These are phyloP conservation scores for Suhomyces yuchorum DNA, from an alignment of 1,139 yeast genomes.

Conservation along the genomic window DNA sequence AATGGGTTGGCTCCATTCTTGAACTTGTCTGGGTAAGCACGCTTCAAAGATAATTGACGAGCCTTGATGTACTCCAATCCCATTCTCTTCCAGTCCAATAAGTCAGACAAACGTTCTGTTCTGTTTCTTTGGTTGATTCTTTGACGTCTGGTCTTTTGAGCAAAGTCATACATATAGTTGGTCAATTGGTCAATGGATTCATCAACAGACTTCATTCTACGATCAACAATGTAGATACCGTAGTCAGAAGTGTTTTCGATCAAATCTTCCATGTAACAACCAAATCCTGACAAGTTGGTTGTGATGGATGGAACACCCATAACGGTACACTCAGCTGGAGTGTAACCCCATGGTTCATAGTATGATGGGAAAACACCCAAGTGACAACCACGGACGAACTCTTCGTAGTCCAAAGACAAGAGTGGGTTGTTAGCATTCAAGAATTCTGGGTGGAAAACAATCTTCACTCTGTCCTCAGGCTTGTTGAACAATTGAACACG, in stretches of 20 bases:
- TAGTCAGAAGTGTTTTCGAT: conserved; percentile 94
- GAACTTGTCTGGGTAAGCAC: conserved; percentile 92
- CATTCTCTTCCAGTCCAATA: conserved; percentile 97
- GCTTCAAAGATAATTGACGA: conserved; percentile 83
- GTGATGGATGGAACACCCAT: conserved; percentile 99
- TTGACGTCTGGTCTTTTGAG: conserved; percentile 89
- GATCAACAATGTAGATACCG: conserved; percentile 95
- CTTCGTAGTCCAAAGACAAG: conserved; percentile 91
- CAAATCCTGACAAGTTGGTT: conserved; percentile 94
- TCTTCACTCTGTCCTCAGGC: conserved; percentile 89
- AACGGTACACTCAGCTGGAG: conserved; percentile 98
- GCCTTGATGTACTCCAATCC: conserved; percentile 96
- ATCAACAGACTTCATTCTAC: conserved; percentile 90
- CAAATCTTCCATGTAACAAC: conserved; percentile 97
- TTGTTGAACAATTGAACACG: conserved; percentile 88
- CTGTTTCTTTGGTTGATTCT: conserved; percentile 97
- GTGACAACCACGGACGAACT: conserved; percentile 97
- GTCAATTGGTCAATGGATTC: conserved; percentile 91
- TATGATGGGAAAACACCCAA: conserved; percentile 98
- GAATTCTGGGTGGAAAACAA: conserved; percentile 97
- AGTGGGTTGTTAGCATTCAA: conserved; percentile 94
- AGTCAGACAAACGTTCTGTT: conserved; percentile 89
- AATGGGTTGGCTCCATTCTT: conserved; percentile 64
- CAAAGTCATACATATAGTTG: conserved; percentile 86
- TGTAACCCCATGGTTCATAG: conserved; percentile 99